Percentiles rank a stretch among this genome's conserved stretches.
phyloP scores from a whole-genome alignment of 306 rosid species.

The Cucurbita maxima region DNA sequence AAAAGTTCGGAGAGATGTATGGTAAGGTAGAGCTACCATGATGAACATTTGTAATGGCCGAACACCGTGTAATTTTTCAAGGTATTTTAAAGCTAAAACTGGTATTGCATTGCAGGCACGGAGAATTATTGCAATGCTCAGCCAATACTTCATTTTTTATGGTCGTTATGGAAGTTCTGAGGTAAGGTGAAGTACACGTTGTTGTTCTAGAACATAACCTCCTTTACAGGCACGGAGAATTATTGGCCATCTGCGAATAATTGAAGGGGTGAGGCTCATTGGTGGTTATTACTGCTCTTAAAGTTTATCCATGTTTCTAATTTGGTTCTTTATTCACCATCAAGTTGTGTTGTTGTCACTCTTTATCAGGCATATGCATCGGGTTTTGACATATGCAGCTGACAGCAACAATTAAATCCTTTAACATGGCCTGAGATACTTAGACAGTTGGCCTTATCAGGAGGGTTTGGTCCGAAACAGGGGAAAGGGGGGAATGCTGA shows the following conservation, averaged over 20 bases:
- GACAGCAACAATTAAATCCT: conserved; percentile 54
- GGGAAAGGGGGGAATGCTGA: conserved; percentile 20
- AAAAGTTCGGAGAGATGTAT: conserved; percentile 86
- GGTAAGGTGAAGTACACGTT: not conserved
- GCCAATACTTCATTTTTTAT: conserved; percentile 26
- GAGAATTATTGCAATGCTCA: no score
- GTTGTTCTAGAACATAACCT: not conserved
- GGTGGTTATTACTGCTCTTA: conserved; percentile 6
- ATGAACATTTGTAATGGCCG: not conserved
- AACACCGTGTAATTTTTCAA: not conserved
- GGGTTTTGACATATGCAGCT: conserved; percentile 72
- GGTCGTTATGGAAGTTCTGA: conserved; percentile 79
- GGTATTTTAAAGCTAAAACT: not conserved
- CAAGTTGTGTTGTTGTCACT: conserved; percentile 1
- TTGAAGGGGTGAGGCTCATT: conserved; percentile 46
- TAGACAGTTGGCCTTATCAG: conserved; percentile 69
- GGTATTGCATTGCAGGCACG: not conserved
- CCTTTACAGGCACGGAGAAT: not conserved
- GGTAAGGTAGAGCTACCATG: conserved; percentile 32
- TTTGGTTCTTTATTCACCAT: conserved; percentile 6
- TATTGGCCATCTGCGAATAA: conserved; percentile 35
- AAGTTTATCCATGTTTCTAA: not conserved
- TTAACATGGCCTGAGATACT: conserved; percentile 86
- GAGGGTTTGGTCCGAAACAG: conserved; percentile 64
- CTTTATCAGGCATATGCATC: conserved; percentile 48